These are phyloP conservation scores for Hypholoma fasciculare DNA, from an alignment of 768 basidiomycete genomes.

Conservation along the genomic window DNA sequence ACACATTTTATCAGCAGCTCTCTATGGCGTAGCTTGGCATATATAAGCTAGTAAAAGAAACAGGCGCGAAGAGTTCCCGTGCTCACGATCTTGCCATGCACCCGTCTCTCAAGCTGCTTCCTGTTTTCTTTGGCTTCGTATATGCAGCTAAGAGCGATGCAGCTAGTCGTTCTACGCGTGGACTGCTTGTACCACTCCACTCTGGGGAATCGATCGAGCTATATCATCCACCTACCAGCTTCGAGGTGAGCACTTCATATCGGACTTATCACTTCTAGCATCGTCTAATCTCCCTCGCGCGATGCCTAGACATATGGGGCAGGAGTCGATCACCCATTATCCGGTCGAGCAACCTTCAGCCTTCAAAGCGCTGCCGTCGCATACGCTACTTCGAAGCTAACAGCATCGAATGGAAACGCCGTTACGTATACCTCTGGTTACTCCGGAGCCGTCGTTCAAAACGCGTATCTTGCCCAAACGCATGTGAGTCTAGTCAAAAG, in stretches of 20 bases:
- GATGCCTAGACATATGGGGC: constrained; percentile 10
- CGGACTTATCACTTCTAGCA: neutral
- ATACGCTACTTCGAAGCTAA: constrained; percentile 8
- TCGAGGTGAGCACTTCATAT: neutral
- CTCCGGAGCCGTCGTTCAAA: neutral
- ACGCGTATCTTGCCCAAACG: neutral
- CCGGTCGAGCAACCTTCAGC: constrained; percentile 17
- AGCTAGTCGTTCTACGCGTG: neutral
- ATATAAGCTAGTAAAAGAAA: no score
- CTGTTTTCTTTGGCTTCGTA: no score
- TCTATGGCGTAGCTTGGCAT: no score
- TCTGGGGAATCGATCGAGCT: neutral
- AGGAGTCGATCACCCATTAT: constrained; percentile 21
- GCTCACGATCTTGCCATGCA: no score
- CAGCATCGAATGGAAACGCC: neutral
- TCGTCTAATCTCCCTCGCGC: neutral
- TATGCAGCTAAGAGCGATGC: no score
- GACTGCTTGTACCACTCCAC: neutral
- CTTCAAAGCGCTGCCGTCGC: constrained; percentile 19
- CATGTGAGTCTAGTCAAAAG: neutral
- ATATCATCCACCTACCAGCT: neutral
- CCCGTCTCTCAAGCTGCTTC: no score
- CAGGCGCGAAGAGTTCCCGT: no score
- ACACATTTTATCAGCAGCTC: no score
- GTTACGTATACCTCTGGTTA: neutral